Evolutionary conservation across 352 stramenopile species (phyloP).

Genomic region (Globisporangium abappressorium): DNA sequence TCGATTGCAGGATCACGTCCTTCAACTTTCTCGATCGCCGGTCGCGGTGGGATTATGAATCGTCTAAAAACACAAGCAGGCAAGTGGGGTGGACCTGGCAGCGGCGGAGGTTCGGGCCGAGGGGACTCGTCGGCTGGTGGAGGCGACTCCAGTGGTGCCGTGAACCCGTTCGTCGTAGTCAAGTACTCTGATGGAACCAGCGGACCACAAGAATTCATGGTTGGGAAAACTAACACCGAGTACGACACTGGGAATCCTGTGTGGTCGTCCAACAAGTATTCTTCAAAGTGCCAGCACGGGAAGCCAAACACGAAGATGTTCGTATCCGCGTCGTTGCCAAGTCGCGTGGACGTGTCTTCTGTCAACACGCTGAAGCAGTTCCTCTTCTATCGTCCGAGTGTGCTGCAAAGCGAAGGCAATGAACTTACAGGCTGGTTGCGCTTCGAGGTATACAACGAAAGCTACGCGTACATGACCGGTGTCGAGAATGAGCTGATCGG

Average conservation of each 20-base stretch:
- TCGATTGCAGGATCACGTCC: slow-evolving; percentile 22
- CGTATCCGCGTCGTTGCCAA: slow-evolving; percentile 51
- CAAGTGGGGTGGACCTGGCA: slow-evolving; percentile 47
- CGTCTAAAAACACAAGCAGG: slow-evolving; percentile 59
- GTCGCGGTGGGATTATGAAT: slow-evolving; percentile 58
- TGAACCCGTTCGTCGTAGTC: slow-evolving; percentile 75
- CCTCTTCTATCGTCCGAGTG: slow-evolving; percentile 60
- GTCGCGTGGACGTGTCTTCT: slow-evolving; percentile 53
- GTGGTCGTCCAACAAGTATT: slow-evolving; percentile 71
- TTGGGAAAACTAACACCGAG: slow-evolving; percentile 86
- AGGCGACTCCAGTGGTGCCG: slow-evolving; percentile 16
- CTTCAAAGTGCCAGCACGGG: slow-evolving; percentile 57
- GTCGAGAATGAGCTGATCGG: slow-evolving; percentile 72
- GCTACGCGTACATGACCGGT: slow-evolving; percentile 74
- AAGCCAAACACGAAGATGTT: slow-evolving; percentile 63
- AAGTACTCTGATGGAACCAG: slow-evolving; percentile 56
- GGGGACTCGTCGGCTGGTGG: slow-evolving; percentile 6
- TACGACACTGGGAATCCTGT: slow-evolving; percentile 68
- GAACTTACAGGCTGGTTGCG: slow-evolving; percentile 62
- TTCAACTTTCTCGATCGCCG: slow-evolving; percentile 52
- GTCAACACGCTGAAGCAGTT: slow-evolving; percentile 79
- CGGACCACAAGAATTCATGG: slow-evolving; percentile 50
- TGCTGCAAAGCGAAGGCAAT: slow-evolving; percentile 22
- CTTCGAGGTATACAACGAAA: slow-evolving; percentile 75
- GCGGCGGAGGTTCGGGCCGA: slow-evolving; percentile 15